Conservation (phyloP, 78 protist species). For the Dictyostelium brefeldianum region DNA sequence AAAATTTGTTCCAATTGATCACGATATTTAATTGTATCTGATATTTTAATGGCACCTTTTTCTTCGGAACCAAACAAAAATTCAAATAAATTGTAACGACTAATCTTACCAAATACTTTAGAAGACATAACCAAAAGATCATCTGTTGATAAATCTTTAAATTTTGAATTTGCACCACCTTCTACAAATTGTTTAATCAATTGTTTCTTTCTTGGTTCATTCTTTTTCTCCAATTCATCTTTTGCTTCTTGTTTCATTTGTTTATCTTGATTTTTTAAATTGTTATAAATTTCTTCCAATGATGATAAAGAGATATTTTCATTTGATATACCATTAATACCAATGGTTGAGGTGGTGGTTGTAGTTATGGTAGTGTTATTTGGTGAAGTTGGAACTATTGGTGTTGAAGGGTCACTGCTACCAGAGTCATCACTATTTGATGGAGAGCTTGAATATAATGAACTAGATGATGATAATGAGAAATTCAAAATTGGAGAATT, state of each 20-base stretch:
- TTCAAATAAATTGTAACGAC: constrained; percentile 1
- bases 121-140: background rate
- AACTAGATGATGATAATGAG: background rate
- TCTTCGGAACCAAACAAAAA: background rate
- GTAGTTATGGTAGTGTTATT: background rate
- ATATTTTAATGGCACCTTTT: background rate
- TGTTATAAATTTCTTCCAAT: too few relatives aligned
- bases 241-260: background rate
- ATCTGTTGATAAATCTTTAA: background rate
- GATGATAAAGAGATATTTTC: too few relatives aligned
- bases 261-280: background rate
- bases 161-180: background rate
- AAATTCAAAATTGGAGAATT: background rate
- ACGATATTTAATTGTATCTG: background rate
- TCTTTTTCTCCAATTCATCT: background rate
- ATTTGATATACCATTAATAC: too few relatives aligned
- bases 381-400: background rate
- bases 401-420: background rate
- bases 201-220: background rate
- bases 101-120: background rate
- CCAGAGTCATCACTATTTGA: background rate
- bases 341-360: background rate
- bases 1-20: background rate
- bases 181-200: background rate
- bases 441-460: background rate